Evolutionary conservation across 495 filamentous ascomycete species (phyloP).

Genomic region (Saxophila tyrrhenica): DNA sequence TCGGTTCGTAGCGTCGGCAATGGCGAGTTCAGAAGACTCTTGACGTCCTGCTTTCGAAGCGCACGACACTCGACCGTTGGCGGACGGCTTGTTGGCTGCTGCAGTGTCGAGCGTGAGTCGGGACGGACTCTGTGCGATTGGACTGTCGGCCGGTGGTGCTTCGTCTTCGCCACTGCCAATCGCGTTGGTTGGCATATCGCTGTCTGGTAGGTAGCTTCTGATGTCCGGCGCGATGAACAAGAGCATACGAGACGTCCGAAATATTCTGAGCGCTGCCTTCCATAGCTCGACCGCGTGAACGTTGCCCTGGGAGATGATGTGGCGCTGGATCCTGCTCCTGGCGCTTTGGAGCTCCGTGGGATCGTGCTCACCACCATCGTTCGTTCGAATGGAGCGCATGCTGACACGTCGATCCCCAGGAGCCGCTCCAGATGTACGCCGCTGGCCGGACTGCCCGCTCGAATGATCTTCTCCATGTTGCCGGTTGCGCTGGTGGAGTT

Average conservation of each 20-base stretch:
- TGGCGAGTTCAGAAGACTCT: constrained; percentile 3
- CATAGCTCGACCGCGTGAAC: constrained; percentile 18
- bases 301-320: constrained; percentile 14
- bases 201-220: background rate
- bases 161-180: background rate
- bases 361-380: constrained; percentile 8
- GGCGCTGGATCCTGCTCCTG: constrained; percentile 22
- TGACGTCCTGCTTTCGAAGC: background rate
- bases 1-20: constrained; percentile 12
- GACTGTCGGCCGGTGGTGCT: background rate
- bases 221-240: background rate
- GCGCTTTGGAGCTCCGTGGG: constrained; percentile 16
- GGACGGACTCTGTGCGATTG: background rate
- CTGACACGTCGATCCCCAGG: constrained; percentile 11
- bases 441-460: constrained; percentile 1
- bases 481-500: no score
- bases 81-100: background rate
- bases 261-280: constrained; percentile 13
- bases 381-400: constrained; percentile 3
- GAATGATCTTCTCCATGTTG: no score
- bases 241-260: constrained; percentile 3
- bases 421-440: background rate
- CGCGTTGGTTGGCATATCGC: background rate
- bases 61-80: background rate
- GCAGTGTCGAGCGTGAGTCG: background rate